Evolutionary conservation across 345 rosid genomes (phyloP).

Genomic region (Cardiospermum halicacabum): DNA sequence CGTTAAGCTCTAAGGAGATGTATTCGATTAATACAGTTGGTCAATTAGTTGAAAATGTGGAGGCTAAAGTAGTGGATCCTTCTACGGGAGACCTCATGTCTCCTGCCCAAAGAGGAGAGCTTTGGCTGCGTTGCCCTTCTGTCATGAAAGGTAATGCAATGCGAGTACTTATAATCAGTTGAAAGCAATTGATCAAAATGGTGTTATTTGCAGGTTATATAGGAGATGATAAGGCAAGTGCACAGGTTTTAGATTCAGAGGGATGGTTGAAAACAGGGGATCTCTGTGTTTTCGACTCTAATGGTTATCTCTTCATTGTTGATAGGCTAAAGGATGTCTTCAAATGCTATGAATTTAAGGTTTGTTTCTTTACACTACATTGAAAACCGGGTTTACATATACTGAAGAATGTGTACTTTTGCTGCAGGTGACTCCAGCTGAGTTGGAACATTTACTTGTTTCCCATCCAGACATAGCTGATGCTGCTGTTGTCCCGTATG

Average conservation of each 20-base stretch:
- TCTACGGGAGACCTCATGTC: conserved; percentile 57
- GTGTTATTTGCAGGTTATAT: conserved; percentile 54
- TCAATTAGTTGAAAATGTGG: conserved; percentile 53
- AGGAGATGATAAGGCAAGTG: conserved; percentile 74
- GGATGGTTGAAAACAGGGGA: conserved; percentile 97
- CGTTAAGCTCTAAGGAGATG: conserved; percentile 45
- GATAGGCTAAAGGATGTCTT: conserved; percentile 88
- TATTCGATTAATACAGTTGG: conserved; percentile 55
- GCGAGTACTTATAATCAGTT: too few species aligned
- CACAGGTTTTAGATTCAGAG: conserved; percentile 45
- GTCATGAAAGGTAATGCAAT: conserved; percentile 51
- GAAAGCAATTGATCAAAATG: background rate
- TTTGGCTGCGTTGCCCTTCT: conserved; percentile 75
- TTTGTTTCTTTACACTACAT: conserved; percentile 16
- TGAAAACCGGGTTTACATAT: background rate
- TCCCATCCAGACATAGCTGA: conserved; percentile 44
- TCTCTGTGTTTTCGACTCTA: conserved; percentile 65
- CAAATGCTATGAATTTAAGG: conserved; percentile 93
- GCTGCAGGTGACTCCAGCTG: conserved; percentile 60
- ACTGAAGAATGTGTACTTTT: background rate
- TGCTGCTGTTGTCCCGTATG: conserved; percentile 48
- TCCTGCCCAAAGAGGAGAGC: conserved; percentile 77
- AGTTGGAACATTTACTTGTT: conserved; percentile 42
- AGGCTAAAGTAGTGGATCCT: conserved; percentile 80
- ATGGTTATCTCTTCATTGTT: conserved; percentile 62